A percentile compares a stretch with the other conserved stretches of the same genome.
Conservation (phyloP, 129 eudicot genomes). For the Silybum marianum region DNA sequence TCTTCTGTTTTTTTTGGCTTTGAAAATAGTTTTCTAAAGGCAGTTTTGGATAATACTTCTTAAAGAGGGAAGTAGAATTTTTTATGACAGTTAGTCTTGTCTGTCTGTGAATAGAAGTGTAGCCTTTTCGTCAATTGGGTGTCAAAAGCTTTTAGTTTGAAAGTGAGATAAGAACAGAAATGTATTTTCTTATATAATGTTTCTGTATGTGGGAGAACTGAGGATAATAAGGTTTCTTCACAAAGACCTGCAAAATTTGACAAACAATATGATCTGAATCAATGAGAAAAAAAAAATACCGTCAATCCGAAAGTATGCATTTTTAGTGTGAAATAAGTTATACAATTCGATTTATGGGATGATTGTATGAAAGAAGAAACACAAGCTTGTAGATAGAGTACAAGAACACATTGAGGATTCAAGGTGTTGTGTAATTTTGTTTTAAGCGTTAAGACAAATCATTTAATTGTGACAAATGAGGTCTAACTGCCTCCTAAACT, state of each 20-base stretch:
- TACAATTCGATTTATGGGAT: too few relatives aligned
- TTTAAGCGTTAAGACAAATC: not conserved
- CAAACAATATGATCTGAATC: not conserved
- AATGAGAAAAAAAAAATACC: not conserved
- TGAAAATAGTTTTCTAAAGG: not conserved
- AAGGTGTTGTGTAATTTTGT: not conserved
- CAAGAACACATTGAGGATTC: not conserved
- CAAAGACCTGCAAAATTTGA: not conserved
- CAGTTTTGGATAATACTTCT: not conserved
- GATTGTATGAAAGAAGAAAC: not conserved
- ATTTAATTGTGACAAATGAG: not conserved
- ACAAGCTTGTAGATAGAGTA: not conserved
- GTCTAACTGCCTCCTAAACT: not conserved
- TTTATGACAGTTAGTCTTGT: not conserved
- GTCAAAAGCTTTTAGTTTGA: not conserved
- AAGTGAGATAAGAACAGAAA: not conserved
- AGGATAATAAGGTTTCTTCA: not conserved
- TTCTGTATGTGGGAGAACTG: not conserved
- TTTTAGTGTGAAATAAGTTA: too few relatives aligned
- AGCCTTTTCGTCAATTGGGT: slow-evolving; percentile 14
- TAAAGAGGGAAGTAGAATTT: not conserved
- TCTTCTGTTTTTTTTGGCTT: not conserved
- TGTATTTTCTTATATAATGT: not conserved
- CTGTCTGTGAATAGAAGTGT: slow-evolving; percentile 6
- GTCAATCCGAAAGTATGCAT: not conserved